Conservation (phyloP, 768 basidiomycete genomes). For the Phlebiopsis flavidoalba region DNA sequence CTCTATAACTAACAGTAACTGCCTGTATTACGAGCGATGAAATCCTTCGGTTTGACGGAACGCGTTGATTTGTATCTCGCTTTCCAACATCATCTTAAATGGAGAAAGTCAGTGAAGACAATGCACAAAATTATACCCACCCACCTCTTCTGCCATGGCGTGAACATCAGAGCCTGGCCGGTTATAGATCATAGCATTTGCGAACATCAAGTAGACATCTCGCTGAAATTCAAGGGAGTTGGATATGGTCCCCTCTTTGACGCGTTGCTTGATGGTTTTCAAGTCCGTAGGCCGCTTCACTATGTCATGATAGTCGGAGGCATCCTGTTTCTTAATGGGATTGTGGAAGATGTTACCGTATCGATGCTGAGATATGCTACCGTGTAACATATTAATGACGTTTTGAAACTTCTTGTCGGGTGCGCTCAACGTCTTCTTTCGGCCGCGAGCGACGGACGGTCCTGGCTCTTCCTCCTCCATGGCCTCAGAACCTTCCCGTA, state of each 20-base stretch:
- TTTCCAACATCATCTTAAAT: constrained; percentile 69
- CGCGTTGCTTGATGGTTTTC: constrained; percentile 83
- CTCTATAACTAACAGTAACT: no score
- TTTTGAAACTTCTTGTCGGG: constrained; percentile 65
- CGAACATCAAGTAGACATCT: constrained; percentile 91
- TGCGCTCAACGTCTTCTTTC: constrained; percentile 16
- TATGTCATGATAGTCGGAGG: constrained; percentile 87
- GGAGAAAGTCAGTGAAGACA: constrained; percentile 1
- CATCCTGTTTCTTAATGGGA: constrained; percentile 84
- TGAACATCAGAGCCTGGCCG: constrained; percentile 81
- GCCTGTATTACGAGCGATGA: constrained; percentile 9
- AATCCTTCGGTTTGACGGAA: constrained; percentile 78
- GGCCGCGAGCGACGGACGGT: constrained; percentile 17
- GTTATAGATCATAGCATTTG: constrained; percentile 98
- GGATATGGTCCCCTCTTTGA: constrained; percentile 78
- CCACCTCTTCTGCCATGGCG: constrained; percentile 86
- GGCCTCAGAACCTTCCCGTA: constrained; percentile 65
- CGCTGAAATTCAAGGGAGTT: constrained; percentile 86
- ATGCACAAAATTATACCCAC: constrained; percentile 21
- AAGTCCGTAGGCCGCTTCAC: constrained; percentile 95
- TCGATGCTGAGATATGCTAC: constrained; percentile 78
- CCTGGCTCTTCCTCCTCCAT: constrained; percentile 58
- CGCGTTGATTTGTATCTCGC: constrained; percentile 58
- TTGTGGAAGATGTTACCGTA: constrained; percentile 89
- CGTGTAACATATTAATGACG: constrained; percentile 76